phyloP scores from a whole-genome alignment of 352 stramenopile genomes.

The Achlya hypogyna region DNA sequence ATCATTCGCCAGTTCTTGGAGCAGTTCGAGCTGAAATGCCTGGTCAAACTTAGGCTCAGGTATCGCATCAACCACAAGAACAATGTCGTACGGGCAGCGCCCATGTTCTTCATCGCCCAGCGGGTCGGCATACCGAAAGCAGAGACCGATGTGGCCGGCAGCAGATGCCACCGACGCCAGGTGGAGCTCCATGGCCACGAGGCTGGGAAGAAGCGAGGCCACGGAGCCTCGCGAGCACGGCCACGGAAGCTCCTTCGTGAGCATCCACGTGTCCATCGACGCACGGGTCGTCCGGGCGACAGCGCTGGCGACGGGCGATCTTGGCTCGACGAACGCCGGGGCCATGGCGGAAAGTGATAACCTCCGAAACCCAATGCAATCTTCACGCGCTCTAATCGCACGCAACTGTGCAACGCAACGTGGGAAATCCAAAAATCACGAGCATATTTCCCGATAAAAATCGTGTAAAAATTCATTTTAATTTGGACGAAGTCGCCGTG shows the following conservation, averaged over 20 bases:
- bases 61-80: conserved; percentile 11
- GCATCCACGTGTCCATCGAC: neutral
- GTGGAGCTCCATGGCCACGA: conserved; percentile 10
- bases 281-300: neutral
- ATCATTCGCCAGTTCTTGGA: neutral
- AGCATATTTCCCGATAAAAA: no score
- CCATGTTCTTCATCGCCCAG: neutral
- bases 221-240: conserved; percentile 3
- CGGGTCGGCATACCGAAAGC: conserved; percentile 2
- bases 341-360: neutral
- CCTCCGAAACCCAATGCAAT: neutral
- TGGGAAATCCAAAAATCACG: no score
- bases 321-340: neutral
- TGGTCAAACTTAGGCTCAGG: conserved; percentile 20
- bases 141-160: conserved; percentile 5
- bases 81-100: neutral
- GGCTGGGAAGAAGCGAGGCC: conserved; percentile 3
- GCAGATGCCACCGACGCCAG: neutral
- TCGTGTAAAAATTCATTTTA: no score
- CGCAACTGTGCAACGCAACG: no score
- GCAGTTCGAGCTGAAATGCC: conserved; percentile 13
- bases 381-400: no score
- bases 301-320: neutral
- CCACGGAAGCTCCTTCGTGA: conserved; percentile 18
- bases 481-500: no score